A percentile compares a stretch with the other conserved stretches of the same genome.
phyloP scores from a whole-genome alignment of 129 eudicot species.

The Erigeron canadensis region DNA sequence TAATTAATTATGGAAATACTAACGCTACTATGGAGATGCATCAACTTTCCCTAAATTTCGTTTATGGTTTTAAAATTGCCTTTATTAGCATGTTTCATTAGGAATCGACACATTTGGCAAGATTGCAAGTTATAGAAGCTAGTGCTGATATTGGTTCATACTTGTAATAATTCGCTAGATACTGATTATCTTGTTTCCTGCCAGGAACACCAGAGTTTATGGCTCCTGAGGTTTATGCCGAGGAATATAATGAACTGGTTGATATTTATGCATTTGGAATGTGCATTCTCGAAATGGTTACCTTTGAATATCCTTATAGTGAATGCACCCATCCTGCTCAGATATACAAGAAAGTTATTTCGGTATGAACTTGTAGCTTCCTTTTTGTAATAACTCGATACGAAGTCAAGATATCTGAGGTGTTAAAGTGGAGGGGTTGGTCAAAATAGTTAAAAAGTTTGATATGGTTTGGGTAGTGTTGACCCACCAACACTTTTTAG shows the following conservation, averaged over 20 bases:
- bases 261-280: slow-evolving; percentile 97
- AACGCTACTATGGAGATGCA: neutral
- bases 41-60: neutral
- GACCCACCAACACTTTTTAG: neutral
- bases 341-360: slow-evolving; percentile 91
- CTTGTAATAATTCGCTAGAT: neutral
- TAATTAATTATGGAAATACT: neutral
- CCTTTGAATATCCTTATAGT: slow-evolving; percentile 91
- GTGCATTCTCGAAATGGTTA: slow-evolving; percentile 97
- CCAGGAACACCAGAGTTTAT: slow-evolving; percentile 97
- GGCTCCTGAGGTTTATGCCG: slow-evolving; percentile 96
- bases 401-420: neutral
- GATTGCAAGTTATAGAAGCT: too few species aligned
- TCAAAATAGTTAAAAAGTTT: neutral
- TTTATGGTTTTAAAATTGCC: neutral
- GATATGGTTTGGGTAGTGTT: neutral
- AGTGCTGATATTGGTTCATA: neutral
- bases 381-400: neutral
- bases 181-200: neutral
- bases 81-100: neutral
- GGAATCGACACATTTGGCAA: neutral
- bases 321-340: slow-evolving; percentile 96
- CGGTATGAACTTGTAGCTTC: slow-evolving; percentile 50
- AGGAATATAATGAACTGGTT: slow-evolving; percentile 85
- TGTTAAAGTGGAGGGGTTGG: slow-evolving; percentile 1